Evolutionary conservation across 176 grass and related monocot genomes (phyloP).

Genomic region (Metroxylon sagu): DNA sequence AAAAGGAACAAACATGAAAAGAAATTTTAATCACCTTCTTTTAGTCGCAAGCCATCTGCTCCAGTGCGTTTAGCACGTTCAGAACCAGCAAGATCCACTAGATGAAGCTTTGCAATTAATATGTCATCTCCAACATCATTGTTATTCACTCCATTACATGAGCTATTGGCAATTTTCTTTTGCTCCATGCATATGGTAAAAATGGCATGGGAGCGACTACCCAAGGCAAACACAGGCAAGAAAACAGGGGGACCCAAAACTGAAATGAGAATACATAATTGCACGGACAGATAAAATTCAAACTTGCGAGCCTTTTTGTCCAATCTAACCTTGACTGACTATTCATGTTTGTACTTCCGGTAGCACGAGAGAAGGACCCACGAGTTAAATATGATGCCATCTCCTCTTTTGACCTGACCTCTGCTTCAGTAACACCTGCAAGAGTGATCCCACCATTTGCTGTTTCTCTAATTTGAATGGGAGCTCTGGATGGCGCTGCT

Average conservation of each 20-base stretch:
- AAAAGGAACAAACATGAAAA: background rate
- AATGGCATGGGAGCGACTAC: constrained; percentile 81
- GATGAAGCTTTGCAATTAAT: constrained; percentile 62
- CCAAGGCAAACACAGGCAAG: constrained; percentile 1
- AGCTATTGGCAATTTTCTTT: constrained; percentile 38
- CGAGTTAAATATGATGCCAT: constrained; percentile 63
- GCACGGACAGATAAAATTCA: no score
- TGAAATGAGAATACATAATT: no score
- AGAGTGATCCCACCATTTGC: constrained; percentile 70
- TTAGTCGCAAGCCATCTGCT: constrained; percentile 57
- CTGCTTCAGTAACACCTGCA: constrained; percentile 80
- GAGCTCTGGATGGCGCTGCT: constrained; percentile 38
- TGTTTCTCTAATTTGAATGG: constrained; percentile 96
- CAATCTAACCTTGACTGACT: constrained; percentile 40
- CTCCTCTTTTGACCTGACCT: constrained; percentile 89
- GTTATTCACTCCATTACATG: constrained; percentile 11
- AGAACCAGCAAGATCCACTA: constrained; percentile 85
- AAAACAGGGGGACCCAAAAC: background rate
- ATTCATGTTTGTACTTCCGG: constrained; percentile 70
- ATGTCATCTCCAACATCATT: constrained; percentile 48
- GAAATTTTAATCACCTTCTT: constrained; percentile 46
- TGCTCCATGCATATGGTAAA: constrained; percentile 66
- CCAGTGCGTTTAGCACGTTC: constrained; percentile 76
- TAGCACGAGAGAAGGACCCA: constrained; percentile 75
- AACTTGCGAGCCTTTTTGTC: background rate